Conservation (phyloP, 1,284 basidiomycete species). For the Fistulinella cinereoalba region DNA sequence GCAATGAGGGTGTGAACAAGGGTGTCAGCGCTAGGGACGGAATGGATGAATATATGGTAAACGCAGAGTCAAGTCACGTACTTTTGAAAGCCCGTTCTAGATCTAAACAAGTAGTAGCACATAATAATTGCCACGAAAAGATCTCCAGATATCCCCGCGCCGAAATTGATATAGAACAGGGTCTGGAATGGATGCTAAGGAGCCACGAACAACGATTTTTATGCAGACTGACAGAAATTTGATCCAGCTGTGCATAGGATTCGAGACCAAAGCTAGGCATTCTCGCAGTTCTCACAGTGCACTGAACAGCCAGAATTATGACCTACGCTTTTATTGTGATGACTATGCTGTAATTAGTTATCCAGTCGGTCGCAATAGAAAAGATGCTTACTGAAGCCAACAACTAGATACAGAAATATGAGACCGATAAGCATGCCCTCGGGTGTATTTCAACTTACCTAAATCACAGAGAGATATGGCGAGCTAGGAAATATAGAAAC, state of each 20-base stretch:
- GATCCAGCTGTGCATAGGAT: constrained; percentile 32
- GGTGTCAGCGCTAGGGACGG: constrained; percentile 39
- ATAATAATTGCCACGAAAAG: constrained; percentile 42
- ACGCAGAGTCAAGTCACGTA: too few relatives aligned
- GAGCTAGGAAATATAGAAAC: too few relatives aligned
- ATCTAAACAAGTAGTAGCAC: constrained; percentile 39
- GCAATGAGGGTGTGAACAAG: constrained; percentile 42
- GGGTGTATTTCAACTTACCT: constrained; percentile 32
- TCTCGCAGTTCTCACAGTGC: not conserved
- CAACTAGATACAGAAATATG: constrained; percentile 24
- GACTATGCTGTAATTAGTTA: constrained; percentile 27
- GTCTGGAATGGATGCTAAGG: constrained; percentile 26
- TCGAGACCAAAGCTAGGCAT: constrained; percentile 34
- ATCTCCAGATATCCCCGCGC: constrained; percentile 41
- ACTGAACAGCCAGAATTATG: not conserved
- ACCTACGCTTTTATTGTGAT: constrained; percentile 44
- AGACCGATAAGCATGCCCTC: not conserved
- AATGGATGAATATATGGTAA: not conserved
- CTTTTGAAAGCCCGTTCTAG: constrained; percentile 43
- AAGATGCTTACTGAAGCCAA: constrained; percentile 38
- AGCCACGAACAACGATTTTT: not conserved
- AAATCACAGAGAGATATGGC: constrained; percentile 40
- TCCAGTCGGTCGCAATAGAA: not conserved
- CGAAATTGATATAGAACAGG: constrained; percentile 43
- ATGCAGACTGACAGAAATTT: constrained; percentile 34